These are phyloP conservation scores for Bruguiera gymnorhiza DNA, from an alignment of 345 rosid species.

Conservation along the genomic window DNA sequence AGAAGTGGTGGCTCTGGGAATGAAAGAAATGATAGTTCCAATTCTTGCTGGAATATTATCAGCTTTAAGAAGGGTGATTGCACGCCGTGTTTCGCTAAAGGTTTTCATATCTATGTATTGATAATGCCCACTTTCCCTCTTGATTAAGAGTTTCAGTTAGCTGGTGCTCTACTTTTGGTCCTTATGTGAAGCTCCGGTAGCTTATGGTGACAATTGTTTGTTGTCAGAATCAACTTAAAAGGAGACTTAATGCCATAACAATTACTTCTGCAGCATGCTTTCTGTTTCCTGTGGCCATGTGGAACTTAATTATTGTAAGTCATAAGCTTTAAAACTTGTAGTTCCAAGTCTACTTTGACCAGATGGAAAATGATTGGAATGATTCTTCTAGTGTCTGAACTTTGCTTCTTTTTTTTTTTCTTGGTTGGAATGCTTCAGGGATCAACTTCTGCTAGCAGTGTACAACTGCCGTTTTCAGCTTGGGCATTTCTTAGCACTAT, in stretches of 20 bases:
- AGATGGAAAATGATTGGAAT: not conserved
- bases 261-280: constrained; percentile 86
- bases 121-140: constrained; percentile 7
- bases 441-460: constrained; percentile 48
- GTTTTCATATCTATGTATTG: constrained; percentile 32
- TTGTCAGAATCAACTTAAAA: constrained; percentile 77
- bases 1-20: constrained; percentile 53
- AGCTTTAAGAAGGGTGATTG: constrained; percentile 86
- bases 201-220: constrained; percentile 3
- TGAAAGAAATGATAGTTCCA: constrained; percentile 74
- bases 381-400: constrained; percentile 3
- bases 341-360: constrained; percentile 1
- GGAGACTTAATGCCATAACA: constrained; percentile 86
- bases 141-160: constrained; percentile 1
- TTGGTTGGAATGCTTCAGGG: constrained; percentile 51
- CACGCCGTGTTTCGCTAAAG: constrained; percentile 94
- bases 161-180: not conserved
- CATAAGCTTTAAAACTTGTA: not conserved
- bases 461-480: constrained; percentile 70
- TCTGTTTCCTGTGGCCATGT: constrained; percentile 95
- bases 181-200: not conserved
- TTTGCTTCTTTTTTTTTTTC: constrained; percentile 7
- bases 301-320: constrained; percentile 92
- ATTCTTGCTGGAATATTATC: constrained; percentile 93
- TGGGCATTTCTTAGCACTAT: constrained; percentile 87